phyloP scores from a whole-genome alignment of 352 stramenopile species.

The Blastocystis sp. region DNA sequence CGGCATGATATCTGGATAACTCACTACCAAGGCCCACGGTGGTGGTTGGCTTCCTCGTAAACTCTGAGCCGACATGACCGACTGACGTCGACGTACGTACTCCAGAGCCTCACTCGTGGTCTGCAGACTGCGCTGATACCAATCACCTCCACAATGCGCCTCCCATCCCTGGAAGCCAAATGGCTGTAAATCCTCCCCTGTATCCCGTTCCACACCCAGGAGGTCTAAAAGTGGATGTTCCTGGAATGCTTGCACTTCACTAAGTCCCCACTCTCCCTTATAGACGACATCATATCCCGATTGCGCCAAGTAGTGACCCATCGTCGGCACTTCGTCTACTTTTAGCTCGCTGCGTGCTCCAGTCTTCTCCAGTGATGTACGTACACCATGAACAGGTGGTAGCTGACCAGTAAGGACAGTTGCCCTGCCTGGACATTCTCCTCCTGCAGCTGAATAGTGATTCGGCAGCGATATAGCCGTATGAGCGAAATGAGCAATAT shows the following conservation, averaged over 20 bases:
- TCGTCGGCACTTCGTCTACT: slow-evolving; percentile 40
- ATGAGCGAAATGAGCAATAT: slow-evolving; percentile 31
- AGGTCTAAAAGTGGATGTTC: slow-evolving; percentile 36
- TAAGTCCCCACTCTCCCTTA: slow-evolving; percentile 57
- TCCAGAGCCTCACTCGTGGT: slow-evolving; percentile 38
- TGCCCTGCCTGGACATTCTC: slow-evolving; percentile 29
- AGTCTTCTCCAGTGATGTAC: slow-evolving; percentile 8
- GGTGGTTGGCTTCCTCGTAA: slow-evolving; percentile 22
- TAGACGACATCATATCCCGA: slow-evolving; percentile 53
- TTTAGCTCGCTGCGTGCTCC: slow-evolving; percentile 14
- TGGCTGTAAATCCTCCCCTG: slow-evolving; percentile 34
- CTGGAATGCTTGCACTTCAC: slow-evolving; percentile 41
- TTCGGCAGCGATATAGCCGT: not conserved
- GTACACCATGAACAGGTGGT: slow-evolving; percentile 38
- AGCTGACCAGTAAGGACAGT: slow-evolving; percentile 32
- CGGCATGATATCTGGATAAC: slow-evolving; percentile 32
- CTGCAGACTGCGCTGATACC: slow-evolving; percentile 18
- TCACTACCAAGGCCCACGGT: slow-evolving; percentile 50
- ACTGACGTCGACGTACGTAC: slow-evolving; percentile 20
- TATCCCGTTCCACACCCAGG: slow-evolving; percentile 31
- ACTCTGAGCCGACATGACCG: slow-evolving; percentile 10
- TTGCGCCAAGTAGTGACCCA: slow-evolving; percentile 44
- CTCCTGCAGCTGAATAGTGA: slow-evolving; percentile 34
- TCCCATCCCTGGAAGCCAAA: slow-evolving; percentile 49
- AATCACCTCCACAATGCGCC: not conserved